Percentiles rank a stretch among this genome's conserved stretches.
Conservation (phyloP, 2,329 filamentous ascomycete species). For the Pezicula neosporulosa region DNA sequence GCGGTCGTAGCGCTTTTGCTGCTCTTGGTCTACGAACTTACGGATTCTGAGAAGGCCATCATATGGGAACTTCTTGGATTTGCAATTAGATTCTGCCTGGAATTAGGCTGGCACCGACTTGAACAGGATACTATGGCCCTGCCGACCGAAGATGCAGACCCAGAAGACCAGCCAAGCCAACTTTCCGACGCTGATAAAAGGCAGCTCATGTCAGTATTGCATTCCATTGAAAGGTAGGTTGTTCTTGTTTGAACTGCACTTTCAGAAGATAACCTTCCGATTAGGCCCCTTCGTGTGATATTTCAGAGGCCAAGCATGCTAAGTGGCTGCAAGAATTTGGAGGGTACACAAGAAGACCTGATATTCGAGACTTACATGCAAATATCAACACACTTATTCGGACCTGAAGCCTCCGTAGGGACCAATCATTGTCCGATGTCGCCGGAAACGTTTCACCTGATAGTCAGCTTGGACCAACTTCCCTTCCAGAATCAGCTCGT, state of each 20-base stretch:
- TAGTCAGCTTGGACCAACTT: background rate
- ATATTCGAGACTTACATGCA: background rate
- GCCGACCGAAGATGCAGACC: background rate
- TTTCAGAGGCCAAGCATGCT: background rate
- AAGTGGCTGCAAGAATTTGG: background rate
- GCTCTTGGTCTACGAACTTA: constrained; percentile 2
- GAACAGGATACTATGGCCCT: no score
- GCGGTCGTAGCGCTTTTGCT: background rate
- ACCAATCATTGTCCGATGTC: background rate
- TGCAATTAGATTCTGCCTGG: background rate
- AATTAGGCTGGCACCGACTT: constrained; percentile 1
- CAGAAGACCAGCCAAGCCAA: background rate
- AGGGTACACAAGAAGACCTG: background rate
- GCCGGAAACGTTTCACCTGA: background rate
- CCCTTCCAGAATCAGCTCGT: background rate
- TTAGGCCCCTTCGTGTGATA: background rate
- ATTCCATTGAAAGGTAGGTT: background rate
- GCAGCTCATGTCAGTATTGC: background rate
- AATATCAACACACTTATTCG: background rate
- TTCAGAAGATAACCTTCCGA: background rate
- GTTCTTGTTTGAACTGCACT: background rate
- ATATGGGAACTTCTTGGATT: constrained; percentile 3
- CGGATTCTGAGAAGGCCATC: background rate
- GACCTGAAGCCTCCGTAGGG: background rate
- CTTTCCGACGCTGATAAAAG: background rate